phyloP scores from a whole-genome alignment of 805 yeast genomes.

The Candida adriatica region DNA sequence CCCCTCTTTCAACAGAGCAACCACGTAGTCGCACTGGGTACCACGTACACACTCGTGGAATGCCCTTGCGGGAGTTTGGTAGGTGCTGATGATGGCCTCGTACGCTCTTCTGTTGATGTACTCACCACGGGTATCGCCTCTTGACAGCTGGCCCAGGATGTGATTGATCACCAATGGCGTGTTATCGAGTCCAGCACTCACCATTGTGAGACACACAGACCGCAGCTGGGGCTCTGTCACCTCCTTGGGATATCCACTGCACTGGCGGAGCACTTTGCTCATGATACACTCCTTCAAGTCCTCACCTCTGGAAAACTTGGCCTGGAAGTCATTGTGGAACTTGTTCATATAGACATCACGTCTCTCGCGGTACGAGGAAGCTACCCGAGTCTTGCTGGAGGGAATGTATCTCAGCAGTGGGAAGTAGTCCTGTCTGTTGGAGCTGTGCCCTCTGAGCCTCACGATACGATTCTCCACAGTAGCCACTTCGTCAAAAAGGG shows the following conservation, averaged over 20 bases:
- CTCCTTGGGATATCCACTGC: conserved; percentile 8
- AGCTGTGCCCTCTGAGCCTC: conserved; percentile 48
- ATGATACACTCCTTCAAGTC: conserved; percentile 28
- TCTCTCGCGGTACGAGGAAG: conserved; percentile 30
- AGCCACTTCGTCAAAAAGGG: conserved; percentile 44
- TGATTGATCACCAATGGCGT: conserved; percentile 58
- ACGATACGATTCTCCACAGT: conserved; percentile 51
- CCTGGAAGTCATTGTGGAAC: conserved; percentile 27
- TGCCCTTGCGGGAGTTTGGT: conserved; percentile 28
- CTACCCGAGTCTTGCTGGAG: conserved; percentile 13
- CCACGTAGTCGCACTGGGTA: conserved; percentile 39
- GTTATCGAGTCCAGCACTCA: conserved; percentile 75
- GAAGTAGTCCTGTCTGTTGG: conserved; percentile 48
- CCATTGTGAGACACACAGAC: conserved; percentile 65
- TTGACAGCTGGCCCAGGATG: conserved; percentile 52
- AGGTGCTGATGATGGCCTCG: conserved; percentile 29
- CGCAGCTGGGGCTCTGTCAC: conserved; percentile 37
- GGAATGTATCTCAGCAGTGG: conserved; percentile 36
- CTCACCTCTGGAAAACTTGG: conserved; percentile 20
- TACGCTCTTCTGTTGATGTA: conserved; percentile 39
- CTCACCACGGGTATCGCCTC: conserved; percentile 28
- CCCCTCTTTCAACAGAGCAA: conserved; percentile 57
- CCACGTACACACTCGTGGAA: conserved; percentile 28
- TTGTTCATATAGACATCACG: conserved; percentile 43
- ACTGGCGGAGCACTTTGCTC: conserved; percentile 20